Evolutionary conservation across 1,284 basidiomycete genomes (phyloP).

Genomic region (Cutaneotrichosporon spelunceum): DNA sequence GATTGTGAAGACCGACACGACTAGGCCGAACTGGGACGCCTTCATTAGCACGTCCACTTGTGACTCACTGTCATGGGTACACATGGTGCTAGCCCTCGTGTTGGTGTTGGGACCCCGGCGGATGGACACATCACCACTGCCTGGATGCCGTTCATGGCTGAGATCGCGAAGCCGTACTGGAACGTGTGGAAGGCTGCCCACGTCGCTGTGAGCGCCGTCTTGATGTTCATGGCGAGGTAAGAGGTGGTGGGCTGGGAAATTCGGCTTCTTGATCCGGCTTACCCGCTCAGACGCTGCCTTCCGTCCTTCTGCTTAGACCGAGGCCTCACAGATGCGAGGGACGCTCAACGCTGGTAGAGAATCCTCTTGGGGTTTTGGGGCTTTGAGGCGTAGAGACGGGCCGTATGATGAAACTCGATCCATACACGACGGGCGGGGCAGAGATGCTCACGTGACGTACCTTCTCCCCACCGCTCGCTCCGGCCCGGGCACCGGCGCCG

Average conservation of each 20-base stretch:
- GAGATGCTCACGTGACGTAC: too few species aligned
- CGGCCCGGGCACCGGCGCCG: slow-evolving; percentile 1
- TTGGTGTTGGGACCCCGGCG: neutral
- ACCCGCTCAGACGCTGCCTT: too few species aligned
- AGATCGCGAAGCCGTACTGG: slow-evolving; percentile 45
- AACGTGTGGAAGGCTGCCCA: slow-evolving; percentile 44
- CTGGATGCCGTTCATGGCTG: slow-evolving; percentile 44
- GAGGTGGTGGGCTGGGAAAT: neutral
- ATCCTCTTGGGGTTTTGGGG: too few species aligned
- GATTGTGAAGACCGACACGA: slow-evolving; percentile 53
- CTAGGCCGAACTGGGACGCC: slow-evolving; percentile 46
- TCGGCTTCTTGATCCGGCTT: neutral
- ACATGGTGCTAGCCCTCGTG: slow-evolving; percentile 24
- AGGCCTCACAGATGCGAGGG: too few species aligned
- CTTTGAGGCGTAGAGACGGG: too few species aligned
- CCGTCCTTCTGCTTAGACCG: too few species aligned
- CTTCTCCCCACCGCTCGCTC: neutral
- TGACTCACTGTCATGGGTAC: slow-evolving; percentile 33
- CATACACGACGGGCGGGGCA: too few species aligned
- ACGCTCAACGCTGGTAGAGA: too few species aligned
- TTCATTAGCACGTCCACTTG: slow-evolving; percentile 8
- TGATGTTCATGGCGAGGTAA: neutral
- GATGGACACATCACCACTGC: slow-evolving; percentile 33
- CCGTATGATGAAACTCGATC: too few species aligned
- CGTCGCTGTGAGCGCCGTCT: slow-evolving; percentile 25